Evolutionary conservation across 805 yeast genomes (phyloP).

Genomic region (Zygotorulaspora florentina): DNA sequence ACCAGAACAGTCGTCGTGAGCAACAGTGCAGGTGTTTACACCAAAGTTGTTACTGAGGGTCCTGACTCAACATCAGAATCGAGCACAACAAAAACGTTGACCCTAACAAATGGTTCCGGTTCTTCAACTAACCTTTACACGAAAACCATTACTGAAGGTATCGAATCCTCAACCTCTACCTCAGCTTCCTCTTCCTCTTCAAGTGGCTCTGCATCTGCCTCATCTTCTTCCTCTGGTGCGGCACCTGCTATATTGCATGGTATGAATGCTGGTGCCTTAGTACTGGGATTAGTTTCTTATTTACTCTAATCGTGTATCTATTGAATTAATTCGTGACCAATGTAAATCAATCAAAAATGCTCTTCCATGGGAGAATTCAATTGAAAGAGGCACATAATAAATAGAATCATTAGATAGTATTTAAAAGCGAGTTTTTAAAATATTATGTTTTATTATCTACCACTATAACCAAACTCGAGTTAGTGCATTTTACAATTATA

Average conservation of each 20-base stretch:
- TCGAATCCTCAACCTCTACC: constrained; percentile 1
- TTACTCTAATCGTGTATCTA: neutral
- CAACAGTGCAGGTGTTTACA: constrained; percentile 9
- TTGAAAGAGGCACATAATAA: too few relatives aligned
- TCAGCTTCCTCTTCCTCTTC: too few relatives aligned
- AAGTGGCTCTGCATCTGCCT: too few relatives aligned
- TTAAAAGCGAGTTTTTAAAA: too few relatives aligned
- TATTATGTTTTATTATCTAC: too few relatives aligned
- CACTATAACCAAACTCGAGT: too few relatives aligned
- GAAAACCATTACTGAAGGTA: constrained; percentile 4
- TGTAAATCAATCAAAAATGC: too few relatives aligned
- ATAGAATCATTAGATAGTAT: too few relatives aligned
- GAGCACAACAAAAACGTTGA: constrained; percentile 4
- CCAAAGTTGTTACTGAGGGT: constrained; percentile 8
- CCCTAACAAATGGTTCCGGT: neutral
- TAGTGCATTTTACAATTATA: too few relatives aligned
- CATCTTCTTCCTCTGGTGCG: constrained; percentile 5
- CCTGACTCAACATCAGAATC: constrained; percentile 6
- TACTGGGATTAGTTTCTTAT: constrained; percentile 2
- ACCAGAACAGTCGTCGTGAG: constrained; percentile 7
- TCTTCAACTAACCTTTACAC: constrained; percentile 7
- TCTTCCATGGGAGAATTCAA: too few relatives aligned
- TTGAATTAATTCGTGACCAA: too few relatives aligned
- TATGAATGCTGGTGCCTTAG: constrained; percentile 1
- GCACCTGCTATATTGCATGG: constrained; percentile 1